These are phyloP conservation scores for Hypoxylon sp. DNA, from an alignment of 2,329 filamentous ascomycete species.

Conservation along the genomic window DNA sequence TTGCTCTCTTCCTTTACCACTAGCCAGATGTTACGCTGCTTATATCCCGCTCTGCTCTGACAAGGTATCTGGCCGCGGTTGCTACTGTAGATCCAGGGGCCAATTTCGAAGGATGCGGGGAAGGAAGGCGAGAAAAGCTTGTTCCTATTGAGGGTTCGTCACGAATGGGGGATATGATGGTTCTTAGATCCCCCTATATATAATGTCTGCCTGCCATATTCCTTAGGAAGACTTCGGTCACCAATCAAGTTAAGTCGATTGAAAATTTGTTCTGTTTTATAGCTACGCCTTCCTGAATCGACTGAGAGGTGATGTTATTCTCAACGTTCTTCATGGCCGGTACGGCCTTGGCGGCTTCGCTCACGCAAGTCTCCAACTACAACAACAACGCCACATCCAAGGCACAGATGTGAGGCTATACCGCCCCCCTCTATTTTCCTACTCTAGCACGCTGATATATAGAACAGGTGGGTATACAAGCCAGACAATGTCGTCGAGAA, in stretches of 20 bases:
- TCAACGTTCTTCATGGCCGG: constrained; percentile 47
- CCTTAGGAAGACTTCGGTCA: not conserved
- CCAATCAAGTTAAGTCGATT: no score
- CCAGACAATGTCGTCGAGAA: constrained; percentile 56
- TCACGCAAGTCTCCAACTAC: constrained; percentile 56
- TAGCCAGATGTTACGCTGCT: constrained; percentile 20
- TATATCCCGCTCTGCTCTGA: constrained; percentile 18
- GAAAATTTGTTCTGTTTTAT: not conserved
- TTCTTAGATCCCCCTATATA: constrained; percentile 24
- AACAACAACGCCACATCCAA: constrained; percentile 57
- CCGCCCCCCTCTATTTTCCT: not conserved
- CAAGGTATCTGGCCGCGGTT: constrained; percentile 4
- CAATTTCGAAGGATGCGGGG: constrained; percentile 32
- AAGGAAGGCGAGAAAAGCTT: constrained; percentile 30
- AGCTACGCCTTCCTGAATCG: constrained; percentile 1
- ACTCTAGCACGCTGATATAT: constrained; percentile 16
- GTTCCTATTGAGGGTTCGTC: constrained; percentile 24
- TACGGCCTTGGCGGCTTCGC: constrained; percentile 50
- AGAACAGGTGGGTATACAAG: constrained; percentile 55
- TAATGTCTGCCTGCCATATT: constrained; percentile 6
- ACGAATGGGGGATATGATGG: constrained; percentile 22
- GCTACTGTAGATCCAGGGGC: constrained; percentile 31
- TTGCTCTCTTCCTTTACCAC: not conserved
- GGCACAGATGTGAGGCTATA: constrained; percentile 54
- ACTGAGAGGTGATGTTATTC: constrained; percentile 44